Evolutionary conservation across 495 filamentous ascomycete genomes (phyloP).

Genomic region (Penicillium crystallinum): DNA sequence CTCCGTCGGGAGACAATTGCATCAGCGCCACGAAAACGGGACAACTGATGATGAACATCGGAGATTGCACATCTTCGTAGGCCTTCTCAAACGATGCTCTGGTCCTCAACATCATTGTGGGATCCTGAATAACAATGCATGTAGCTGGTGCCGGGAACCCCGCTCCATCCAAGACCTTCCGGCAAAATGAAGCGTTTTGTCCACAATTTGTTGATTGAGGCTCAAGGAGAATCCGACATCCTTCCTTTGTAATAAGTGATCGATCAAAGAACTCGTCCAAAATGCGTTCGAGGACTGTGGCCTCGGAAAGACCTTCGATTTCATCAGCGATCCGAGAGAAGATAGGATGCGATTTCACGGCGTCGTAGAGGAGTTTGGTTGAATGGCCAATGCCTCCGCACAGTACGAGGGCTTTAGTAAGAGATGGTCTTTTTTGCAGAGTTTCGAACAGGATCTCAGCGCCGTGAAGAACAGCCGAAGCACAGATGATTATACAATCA

Average conservation of each 20-base stretch:
- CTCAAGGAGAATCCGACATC: constrained; percentile 29
- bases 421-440: constrained; percentile 10
- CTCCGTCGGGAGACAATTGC: not conserved
- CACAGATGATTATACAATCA: constrained; percentile 30
- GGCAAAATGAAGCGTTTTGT: constrained; percentile 24
- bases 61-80: constrained; percentile 11
- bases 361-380: constrained; percentile 28
- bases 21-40: constrained; percentile 28
- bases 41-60: constrained; percentile 24
- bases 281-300: constrained; percentile 27
- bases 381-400: constrained; percentile 39
- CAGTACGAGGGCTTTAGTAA: constrained; percentile 28
- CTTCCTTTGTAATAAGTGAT: constrained; percentile 6
- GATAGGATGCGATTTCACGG: constrained; percentile 20
- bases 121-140: constrained; percentile 32
- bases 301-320: constrained; percentile 26
- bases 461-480: constrained; percentile 19
- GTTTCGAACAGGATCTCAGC: constrained; percentile 16
- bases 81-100: constrained; percentile 29
- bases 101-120: constrained; percentile 34
- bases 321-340: constrained; percentile 15
- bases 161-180: constrained; percentile 21
- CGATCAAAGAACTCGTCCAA: constrained; percentile 21
- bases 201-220: constrained; percentile 36
- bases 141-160: constrained; percentile 12